A percentile compares a stretch with the other conserved stretches of the same genome.
These are phyloP conservation scores for Microbotryum scabiosae DNA, from an alignment of 1,284 basidiomycete genomes.

Conservation along the genomic window DNA sequence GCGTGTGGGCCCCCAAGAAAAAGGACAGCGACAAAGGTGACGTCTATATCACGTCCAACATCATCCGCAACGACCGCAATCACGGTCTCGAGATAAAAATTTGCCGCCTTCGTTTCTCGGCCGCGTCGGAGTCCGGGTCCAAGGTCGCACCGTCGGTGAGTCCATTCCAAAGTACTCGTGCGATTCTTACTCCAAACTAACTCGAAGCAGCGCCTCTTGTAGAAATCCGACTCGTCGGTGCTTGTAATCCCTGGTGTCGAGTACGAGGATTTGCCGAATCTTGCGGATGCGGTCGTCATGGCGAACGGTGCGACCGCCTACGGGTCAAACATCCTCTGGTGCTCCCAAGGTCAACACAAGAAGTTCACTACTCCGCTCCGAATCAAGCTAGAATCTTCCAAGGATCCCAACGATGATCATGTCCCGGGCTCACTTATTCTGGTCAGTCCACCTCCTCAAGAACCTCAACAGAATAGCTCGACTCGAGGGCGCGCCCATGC, in stretches of 20 bases:
- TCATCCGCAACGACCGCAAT: background rate
- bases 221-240: background rate
- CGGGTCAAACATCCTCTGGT: background rate
- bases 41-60: slow-evolving; percentile 1
- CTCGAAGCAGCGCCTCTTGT: background rate
- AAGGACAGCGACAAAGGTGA: background rate
- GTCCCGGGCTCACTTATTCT: no score
- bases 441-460: no score
- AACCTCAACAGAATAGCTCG: no score
- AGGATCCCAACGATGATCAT: no score
- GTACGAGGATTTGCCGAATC: background rate
- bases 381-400: no score
- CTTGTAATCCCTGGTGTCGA: background rate
- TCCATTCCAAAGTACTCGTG: background rate
- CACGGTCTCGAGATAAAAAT: background rate
- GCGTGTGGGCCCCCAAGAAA: background rate
- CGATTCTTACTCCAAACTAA: background rate
- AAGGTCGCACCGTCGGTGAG: background rate
- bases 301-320: slow-evolving; percentile 2
- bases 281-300: background rate
- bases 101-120: background rate
- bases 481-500: no score
- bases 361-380: background rate
- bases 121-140: background rate
- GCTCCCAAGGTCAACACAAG: slow-evolving; percentile 1